Evolutionary conservation across 2,329 filamentous ascomycete species (phyloP).

Genomic region (Orbilia ellipsospora): DNA sequence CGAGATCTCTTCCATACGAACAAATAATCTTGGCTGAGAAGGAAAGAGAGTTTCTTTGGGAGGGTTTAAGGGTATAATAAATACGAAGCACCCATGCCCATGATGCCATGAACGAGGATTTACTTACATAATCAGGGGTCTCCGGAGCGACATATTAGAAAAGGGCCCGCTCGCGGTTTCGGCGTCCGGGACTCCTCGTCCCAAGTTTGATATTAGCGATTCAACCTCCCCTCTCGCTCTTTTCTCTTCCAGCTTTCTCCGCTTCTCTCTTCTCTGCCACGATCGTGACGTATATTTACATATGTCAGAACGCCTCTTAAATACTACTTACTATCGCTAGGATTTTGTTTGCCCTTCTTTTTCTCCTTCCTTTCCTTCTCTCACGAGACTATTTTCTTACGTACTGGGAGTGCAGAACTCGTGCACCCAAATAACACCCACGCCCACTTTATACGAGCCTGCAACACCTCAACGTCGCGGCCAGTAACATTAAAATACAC

Average conservation of each 20-base stretch:
- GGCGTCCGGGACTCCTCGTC: constrained; percentile 47
- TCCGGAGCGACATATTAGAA: background rate
- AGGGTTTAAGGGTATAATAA: too few species aligned
- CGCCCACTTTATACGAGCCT: background rate
- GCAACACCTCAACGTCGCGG: constrained; percentile 25
- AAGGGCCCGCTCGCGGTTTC: constrained; percentile 14
- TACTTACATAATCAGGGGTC: constrained; percentile 6
- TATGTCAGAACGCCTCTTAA: constrained; percentile 17
- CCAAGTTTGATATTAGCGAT: constrained; percentile 38
- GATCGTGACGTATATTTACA: constrained; percentile 44
- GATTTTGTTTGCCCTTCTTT: constrained; percentile 1
- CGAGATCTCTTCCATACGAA: too few species aligned
- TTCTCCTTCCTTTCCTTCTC: constrained; percentile 1
- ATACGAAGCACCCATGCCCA: background rate
- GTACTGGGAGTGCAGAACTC: background rate
- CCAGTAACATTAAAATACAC: too few species aligned
- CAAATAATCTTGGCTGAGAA: too few species aligned
- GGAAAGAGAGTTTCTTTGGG: too few species aligned
- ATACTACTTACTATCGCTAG: background rate
- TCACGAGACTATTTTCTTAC: constrained; percentile 21
- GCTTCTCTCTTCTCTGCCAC: constrained; percentile 41
- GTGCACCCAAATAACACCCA: constrained; percentile 7
- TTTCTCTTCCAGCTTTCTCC: constrained; percentile 1
- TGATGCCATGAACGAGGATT: background rate
- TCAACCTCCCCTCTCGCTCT: too few species aligned